Evolutionary conservation across 805 yeast genomes (phyloP), one percentile per base, ranked within the genome.

Genomic region (Debaryomyces hansenii): DNA sequence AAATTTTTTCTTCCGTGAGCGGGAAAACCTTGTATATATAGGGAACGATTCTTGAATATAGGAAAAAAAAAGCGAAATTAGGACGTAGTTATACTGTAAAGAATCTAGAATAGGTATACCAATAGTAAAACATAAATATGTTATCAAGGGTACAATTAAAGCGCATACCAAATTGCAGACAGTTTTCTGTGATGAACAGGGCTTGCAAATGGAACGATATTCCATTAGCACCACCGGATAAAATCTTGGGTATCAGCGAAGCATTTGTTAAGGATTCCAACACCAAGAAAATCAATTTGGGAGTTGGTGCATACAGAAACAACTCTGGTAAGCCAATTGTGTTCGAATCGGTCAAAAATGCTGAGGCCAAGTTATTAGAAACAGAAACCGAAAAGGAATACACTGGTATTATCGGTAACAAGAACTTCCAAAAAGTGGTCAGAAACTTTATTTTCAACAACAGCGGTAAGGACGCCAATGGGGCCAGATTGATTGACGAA

Each of bases 271-370:
- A 74, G 49, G 97, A 91, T 66, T 34, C 72, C 18, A 80, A 82
- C 64, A 67, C 81, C 9, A 58, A 68, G 14, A 85, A 81, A 62
- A 77, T 80, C 52, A 80, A 81, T 63, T 72, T 87, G 55, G 92
- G 94, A 49, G 90, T 86, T 16, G 95, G 98, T 44, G 92, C 98
- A n/a, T 92, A 92, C 74, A 80, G 98, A 64, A 96, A 90, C 66
- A 83, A 85, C 63, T 56, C 68, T 8, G 98, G 98, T 40, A 81
- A 84, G 64, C 97, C 98, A 40, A 90, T 88, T 80, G 85, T 92
- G 47, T 77, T 91, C 56, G 91, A 95, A 14, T 74, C 87, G 27
- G 89, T 89, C 50, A 74, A 75, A 58, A 70, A 74, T 57, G 92
- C 91, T 37, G 92, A 84, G 63, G 58, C 67, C 42, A 64, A 70